Evolutionary conservation across 2,329 filamentous ascomycete genomes (phyloP).

Genomic region (Diaporthe helianthi): DNA sequence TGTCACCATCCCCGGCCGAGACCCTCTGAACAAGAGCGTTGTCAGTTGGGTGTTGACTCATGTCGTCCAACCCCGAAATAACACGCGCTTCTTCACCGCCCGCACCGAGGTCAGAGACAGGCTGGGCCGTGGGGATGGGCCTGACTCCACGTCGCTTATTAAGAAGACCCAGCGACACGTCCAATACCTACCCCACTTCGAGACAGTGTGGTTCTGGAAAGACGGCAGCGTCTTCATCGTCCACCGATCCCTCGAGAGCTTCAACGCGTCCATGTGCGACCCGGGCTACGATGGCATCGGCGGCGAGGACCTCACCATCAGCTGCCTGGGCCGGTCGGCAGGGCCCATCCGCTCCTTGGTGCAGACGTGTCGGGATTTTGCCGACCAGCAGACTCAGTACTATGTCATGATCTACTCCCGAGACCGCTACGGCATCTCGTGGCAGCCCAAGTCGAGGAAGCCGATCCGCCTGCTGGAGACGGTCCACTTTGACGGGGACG

Average conservation of each 20-base stretch:
- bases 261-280: slow-evolving; percentile 46
- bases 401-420: slow-evolving; percentile 58
- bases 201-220: slow-evolving; percentile 58
- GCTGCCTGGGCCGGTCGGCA: slow-evolving; percentile 59
- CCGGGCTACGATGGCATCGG: slow-evolving; percentile 54
- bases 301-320: slow-evolving; percentile 55
- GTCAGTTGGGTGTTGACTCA: slow-evolving; percentile 54
- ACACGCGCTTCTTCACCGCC: slow-evolving; percentile 51
- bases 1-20: slow-evolving; percentile 51
- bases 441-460: slow-evolving; percentile 57
- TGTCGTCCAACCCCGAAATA: slow-evolving; percentile 45
- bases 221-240: slow-evolving; percentile 53
- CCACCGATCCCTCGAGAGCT: slow-evolving; percentile 50
- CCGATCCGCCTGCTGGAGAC: slow-evolving; percentile 58
- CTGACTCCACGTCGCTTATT: slow-evolving; percentile 46
- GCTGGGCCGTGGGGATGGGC: slow-evolving; percentile 44
- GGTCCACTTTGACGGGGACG: slow-evolving; percentile 55
- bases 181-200: slow-evolving; percentile 55
- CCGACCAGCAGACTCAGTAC: slow-evolving; percentile 55
- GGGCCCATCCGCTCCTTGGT: slow-evolving; percentile 55
- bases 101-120: slow-evolving; percentile 47
- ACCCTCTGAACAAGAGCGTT: slow-evolving; percentile 54
- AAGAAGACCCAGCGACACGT: slow-evolving; percentile 51
- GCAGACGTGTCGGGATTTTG: slow-evolving; percentile 54
- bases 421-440: slow-evolving; percentile 53